Evolutionary conservation across 257 asterid genomes (phyloP), one percentile per base, ranked within the genome.

Genomic region (Nicotiana paniculata): DNA sequence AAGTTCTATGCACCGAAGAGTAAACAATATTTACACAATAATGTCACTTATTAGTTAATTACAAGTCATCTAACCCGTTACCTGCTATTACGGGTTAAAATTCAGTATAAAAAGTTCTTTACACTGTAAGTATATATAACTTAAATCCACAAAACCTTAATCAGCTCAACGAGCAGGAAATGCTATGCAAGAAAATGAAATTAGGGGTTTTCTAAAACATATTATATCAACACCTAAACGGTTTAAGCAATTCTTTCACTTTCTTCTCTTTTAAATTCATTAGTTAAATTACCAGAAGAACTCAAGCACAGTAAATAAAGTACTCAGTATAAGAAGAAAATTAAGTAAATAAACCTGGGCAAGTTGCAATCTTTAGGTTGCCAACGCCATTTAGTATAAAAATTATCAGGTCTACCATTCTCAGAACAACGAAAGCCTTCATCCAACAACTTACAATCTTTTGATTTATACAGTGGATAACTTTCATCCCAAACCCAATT

Each of bases 381-480:
- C 98, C 97, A 94, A 4, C 97, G 89, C 98, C 98, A 94, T 85
- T 94, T 90, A 54, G 97, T 89, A 48, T 90, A 94, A 87, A 89
- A 88, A 17, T 79, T 16, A 85, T 94, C 98, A 79, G 93, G 95
- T 87, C 98, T 85, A 1, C 97, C 97, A 87, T 94, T 94, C 68
- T 93, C 90, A 63, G 86, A 82, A 78, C 98, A 94, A 46, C 96
- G 86, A 85, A 94, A 93, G 0, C 98, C 98, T 46, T 30, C 90
- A 86, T 93, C 97, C 78, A 91, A 28, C 82, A 93, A 93, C 86
- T 83, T 66, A 84, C 98, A 94, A 83, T 92, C 93, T 68, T 83
- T 77, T 9, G 97, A 63, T 75, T 87, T 86, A 82, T 94, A 94
- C 26, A 94, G 91, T 0, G 98, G 98, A 84, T 92, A 94, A 17